Conservation (phyloP, 2,329 filamentous ascomycete species). For the Trichoderma afroharzianum region DNA sequence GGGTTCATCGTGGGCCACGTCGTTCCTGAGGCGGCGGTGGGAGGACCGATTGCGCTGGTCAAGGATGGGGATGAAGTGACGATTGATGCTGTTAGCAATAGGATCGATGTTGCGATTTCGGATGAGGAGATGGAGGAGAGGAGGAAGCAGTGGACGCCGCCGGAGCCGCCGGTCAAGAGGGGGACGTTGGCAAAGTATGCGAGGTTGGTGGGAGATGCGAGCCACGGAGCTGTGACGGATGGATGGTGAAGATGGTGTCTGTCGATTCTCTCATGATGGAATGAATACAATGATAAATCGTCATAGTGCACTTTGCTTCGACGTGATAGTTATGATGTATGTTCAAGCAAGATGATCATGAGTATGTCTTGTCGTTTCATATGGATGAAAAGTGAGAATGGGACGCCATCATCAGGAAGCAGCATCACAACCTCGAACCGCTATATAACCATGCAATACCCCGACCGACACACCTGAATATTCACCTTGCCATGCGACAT, state of each 20-base stretch:
- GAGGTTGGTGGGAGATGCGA: slow-evolving; percentile 81
- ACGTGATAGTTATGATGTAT: background rate
- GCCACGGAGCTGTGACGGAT: slow-evolving; percentile 86
- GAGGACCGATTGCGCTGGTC: slow-evolving; percentile 84
- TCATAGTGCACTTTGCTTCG: background rate
- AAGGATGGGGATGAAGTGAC: slow-evolving; percentile 76
- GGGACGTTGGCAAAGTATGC: slow-evolving; percentile 91
- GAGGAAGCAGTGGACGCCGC: slow-evolving; percentile 65
- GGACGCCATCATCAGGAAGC: background rate
- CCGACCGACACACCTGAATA: background rate
- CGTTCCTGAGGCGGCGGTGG: slow-evolving; percentile 82
- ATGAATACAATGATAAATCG: background rate
- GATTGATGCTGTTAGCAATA: slow-evolving; percentile 80
- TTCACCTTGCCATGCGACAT: background rate
- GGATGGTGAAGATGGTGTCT: slow-evolving; percentile 24
- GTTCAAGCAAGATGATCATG: background rate
- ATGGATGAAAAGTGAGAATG: background rate
- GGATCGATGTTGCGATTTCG: slow-evolving; percentile 63
- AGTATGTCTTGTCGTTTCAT: background rate
- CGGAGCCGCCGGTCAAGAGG: slow-evolving; percentile 68
- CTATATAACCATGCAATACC: background rate
- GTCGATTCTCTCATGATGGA: background rate
- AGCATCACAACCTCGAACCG: background rate
- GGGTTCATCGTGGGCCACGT: slow-evolving; percentile 95
- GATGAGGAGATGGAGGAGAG: slow-evolving; percentile 67